These are phyloP conservation scores for Geotrichum histeridarum DNA, from an alignment of 1,139 yeast genomes.

Conservation along the genomic window DNA sequence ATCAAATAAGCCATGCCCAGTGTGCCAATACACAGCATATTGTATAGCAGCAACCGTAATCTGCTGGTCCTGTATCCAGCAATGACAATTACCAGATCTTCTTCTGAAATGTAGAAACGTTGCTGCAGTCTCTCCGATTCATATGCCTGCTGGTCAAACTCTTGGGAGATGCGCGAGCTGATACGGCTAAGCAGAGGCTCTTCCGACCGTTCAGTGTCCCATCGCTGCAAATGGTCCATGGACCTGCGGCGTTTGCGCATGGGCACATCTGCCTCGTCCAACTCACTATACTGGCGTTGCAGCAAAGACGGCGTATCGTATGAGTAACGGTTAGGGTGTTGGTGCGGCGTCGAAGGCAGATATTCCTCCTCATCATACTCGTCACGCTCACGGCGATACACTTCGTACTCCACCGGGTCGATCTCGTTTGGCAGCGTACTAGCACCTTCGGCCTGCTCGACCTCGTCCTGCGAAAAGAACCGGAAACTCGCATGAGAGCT, in stretches of 20 bases:
- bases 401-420: conserved; percentile 41
- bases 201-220: conserved; percentile 21
- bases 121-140: conserved; percentile 52
- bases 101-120: conserved; percentile 89
- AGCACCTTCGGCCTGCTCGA: conserved; percentile 78
- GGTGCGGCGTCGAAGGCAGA: conserved; percentile 23
- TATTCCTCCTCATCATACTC: conserved; percentile 27
- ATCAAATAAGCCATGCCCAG: conserved; percentile 68
- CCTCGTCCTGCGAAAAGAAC: conserved; percentile 77
- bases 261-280: conserved; percentile 5
- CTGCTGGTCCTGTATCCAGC: conserved; percentile 73
- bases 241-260: conserved; percentile 18
- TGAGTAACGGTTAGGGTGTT: conserved; percentile 24
- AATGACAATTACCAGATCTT: conserved; percentile 86
- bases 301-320: conserved; percentile 17
- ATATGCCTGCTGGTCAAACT: conserved; percentile 8
- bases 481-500: conserved; percentile 46
- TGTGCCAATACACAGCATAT: conserved; percentile 53
- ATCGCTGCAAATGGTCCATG: conserved; percentile 19
- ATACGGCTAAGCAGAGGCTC: conserved; percentile 22
- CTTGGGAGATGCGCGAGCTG: conserved; percentile 14
- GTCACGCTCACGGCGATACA: conserved; percentile 33
- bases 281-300: conserved; percentile 9
- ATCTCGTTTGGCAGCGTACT: conserved; percentile 68
- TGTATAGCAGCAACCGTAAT: conserved; percentile 47